phyloP scores from a whole-genome alignment of 345 rosid genomes.

The sweet orange (Citrus sinensis) region DVS_A1.0 CM039165.1:38109501-38110000 shows the following conservation, averaged over 20 bases:
- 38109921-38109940: constrained; percentile 63
- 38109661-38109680: constrained; percentile 8
- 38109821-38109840: neutral
- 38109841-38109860: constrained; percentile 42
- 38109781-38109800: neutral
- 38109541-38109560: neutral
- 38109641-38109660: constrained; percentile 68
- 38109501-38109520: neutral
- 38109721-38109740: neutral
- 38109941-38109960: neutral
- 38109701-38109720: neutral
- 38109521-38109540: neutral
- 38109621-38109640: constrained; percentile 90
- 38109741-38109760: no score
- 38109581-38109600: constrained; percentile 71
- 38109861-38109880: constrained; percentile 45
- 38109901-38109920: constrained; percentile 65
- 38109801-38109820: neutral
- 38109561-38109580: constrained; percentile 20
- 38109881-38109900: constrained; percentile 25
- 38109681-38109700: neutral
- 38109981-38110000: neutral
- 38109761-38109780: neutral
- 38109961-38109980: neutral
- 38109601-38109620: constrained; percentile 71